A percentile compares a stretch with the other conserved stretches of the same genome.
Evolutionary conservation across 2,329 filamentous ascomycete species (phyloP).

Genomic region (Ophiostoma novo-ulmi): DNA sequence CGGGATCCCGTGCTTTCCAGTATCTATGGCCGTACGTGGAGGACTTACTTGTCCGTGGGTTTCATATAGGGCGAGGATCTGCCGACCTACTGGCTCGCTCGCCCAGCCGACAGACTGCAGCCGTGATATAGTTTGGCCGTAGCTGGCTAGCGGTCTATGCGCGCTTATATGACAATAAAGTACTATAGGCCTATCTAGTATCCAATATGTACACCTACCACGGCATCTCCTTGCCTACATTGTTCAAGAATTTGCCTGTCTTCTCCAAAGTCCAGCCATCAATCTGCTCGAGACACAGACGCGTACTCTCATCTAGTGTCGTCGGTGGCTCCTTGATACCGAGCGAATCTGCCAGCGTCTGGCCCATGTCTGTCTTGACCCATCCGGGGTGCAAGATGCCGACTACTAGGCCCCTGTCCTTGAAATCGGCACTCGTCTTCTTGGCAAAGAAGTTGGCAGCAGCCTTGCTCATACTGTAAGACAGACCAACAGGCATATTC

Average conservation of each 20-base stretch:
- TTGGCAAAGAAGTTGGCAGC: constrained; percentile 31
- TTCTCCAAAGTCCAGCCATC: constrained; percentile 22
- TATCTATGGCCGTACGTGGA: no score
- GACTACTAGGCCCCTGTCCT: constrained; percentile 28
- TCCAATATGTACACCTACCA: constrained; percentile 26
- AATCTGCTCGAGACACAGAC: constrained; percentile 28
- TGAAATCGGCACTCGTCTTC: constrained; percentile 28
- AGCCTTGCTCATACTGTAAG: constrained; percentile 33
- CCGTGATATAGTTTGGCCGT: no score
- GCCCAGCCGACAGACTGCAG: no score
- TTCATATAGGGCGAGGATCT: no score
- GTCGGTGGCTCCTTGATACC: constrained; percentile 29
- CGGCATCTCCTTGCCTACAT: constrained; percentile 28
- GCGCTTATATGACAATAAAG: no score
- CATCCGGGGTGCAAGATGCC: constrained; percentile 31
- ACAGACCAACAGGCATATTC: constrained; percentile 27
- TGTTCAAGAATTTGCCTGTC: constrained; percentile 27
- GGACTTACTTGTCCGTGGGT: no score
- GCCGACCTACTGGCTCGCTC: no score
- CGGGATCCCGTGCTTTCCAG: no score
- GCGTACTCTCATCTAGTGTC: constrained; percentile 28
- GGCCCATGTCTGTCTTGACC: constrained; percentile 30
- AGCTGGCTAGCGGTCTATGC: no score
- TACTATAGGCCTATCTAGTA: no score
- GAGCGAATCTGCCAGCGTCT: constrained; percentile 30